Evolutionary conservation across 2,329 filamentous ascomycete species (phyloP).

Genomic region (Zasmidium cellare): DNA sequence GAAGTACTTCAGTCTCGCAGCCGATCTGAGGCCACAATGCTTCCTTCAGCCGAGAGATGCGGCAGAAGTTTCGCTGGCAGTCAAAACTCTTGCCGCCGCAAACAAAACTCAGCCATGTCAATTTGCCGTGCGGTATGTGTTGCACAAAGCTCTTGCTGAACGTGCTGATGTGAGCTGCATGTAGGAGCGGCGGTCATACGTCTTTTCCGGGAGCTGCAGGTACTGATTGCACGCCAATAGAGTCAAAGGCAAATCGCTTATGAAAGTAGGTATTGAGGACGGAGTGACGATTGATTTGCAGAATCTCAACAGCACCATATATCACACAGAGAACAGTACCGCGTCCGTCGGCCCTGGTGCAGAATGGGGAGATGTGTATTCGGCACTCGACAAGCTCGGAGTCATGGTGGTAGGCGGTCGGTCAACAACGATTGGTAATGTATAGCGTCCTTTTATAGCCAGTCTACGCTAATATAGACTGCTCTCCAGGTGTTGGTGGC

Average conservation of each 20-base stretch:
- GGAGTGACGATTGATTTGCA: conserved; percentile 28
- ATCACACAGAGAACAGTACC: conserved; percentile 36
- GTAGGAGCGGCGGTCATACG: conserved; percentile 30
- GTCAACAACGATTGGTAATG: conserved; percentile 18
- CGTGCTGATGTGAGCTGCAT: background rate
- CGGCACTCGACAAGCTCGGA: conserved; percentile 40
- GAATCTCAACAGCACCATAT: conserved; percentile 28
- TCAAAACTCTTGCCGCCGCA: conserved; percentile 13
- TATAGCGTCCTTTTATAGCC: background rate
- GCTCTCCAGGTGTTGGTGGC: conserved; percentile 21
- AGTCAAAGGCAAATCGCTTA: too few species aligned
- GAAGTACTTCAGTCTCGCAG: conserved; percentile 17
- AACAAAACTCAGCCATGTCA: conserved; percentile 16
- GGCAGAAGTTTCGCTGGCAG: conserved; percentile 10
- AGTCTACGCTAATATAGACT: background rate
- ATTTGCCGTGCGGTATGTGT: conserved; percentile 22
- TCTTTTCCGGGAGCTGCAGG: conserved; percentile 24
- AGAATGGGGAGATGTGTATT: conserved; percentile 48
- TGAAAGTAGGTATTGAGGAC: conserved; percentile 15
- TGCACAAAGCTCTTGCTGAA: background rate
- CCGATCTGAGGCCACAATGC: conserved; percentile 13
- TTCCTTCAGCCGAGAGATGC: conserved; percentile 12
- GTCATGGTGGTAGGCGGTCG: conserved; percentile 49
- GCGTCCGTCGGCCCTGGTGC: conserved; percentile 49
- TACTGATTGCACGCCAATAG: conserved; percentile 11